Evolutionary conservation across 768 basidiomycete species (phyloP), one percentile per base, ranked within the genome.

Genomic region (Cubamyces sp.): DNA sequence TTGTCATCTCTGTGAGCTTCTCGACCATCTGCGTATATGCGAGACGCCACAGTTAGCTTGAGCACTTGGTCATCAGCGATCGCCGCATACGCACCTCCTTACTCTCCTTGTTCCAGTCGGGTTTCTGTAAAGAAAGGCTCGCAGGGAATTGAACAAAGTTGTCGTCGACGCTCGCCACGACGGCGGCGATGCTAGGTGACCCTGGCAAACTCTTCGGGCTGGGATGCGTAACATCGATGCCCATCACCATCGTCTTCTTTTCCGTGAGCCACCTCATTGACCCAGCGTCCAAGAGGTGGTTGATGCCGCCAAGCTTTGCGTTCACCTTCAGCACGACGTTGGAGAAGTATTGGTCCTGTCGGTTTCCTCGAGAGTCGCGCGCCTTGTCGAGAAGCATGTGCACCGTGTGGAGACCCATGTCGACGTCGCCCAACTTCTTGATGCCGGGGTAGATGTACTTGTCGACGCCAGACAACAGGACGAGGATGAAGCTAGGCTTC

Each of bases 211-310:
- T 89, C 6, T 75, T 81, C 1, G 88, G 87, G 1, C 88, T 83
- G 3, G 91, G 90, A 64, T 94, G 91, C 0, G 90, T 93, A 0
- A 92, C 90, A 68, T 94, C 91, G 64, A 92, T 90, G 16, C 92
- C 92, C 3, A 94, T 86, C 69, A 94, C 75, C 88, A 94, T 94
- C 11, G 92, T 93, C 55, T 81, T 81, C 65, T 80, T 79, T 72
- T 82, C 82, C 1, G 72, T 83, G 49, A 93, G 74, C 91, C 91
- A 93, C 40, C 62, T 67, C 81, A 87, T 84, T 1, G 84, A 82
- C 1, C 61, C 67, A 0, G 77, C 70, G 37, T 87, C 87, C 11
- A 92, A 75, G 52, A 80, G 63, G 73, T 94, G 92, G 66, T 94
- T 94, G 21, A 88, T 76, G 0, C 92, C 92, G 5, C 91, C 90